These are phyloP conservation scores for Aspergillus funiculosus DNA, from an alignment of 495 filamentous ascomycete genomes.

Conservation along the genomic window DNA sequence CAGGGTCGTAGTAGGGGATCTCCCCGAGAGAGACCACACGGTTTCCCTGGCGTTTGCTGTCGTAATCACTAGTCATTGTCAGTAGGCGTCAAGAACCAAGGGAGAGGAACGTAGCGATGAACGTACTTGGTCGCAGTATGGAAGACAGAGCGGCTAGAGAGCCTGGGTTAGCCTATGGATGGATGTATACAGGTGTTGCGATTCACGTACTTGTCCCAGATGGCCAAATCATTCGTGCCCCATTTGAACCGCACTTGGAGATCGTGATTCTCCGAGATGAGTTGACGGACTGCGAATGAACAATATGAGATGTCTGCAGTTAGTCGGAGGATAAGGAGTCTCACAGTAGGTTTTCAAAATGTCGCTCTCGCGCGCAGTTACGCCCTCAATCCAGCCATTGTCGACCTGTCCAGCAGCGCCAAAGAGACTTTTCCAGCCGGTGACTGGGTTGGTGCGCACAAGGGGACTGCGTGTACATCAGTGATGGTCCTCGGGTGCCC, in stretches of 20 bases:
- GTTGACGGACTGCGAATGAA: not conserved
- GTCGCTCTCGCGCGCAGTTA: constrained; percentile 2
- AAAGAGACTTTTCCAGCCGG: constrained; percentile 13
- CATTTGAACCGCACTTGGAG: constrained; percentile 6
- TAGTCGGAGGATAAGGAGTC: not conserved
- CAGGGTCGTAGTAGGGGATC: constrained; percentile 5
- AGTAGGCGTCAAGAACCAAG: not conserved
- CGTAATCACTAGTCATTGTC: not conserved
- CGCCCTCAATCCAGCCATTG: constrained; percentile 3
- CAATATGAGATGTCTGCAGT: not conserved
- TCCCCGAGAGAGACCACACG: constrained; percentile 8
- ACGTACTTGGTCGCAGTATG: constrained; percentile 7
- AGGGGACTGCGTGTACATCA: too few species aligned
- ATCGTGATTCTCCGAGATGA: constrained; percentile 12
- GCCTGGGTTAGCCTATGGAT: not conserved
- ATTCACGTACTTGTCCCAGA: constrained; percentile 12
- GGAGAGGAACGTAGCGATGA: too few species aligned
- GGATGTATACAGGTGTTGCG: not conserved
- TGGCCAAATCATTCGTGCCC: constrained; percentile 1
- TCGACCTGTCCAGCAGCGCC: not conserved
- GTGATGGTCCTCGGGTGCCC: not conserved
- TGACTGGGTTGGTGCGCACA: constrained; percentile 9
- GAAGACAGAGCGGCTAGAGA: constrained; percentile 3
- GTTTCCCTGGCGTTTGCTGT: not conserved
- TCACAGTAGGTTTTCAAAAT: constrained; percentile 7